Conservation (phyloP, 1,284 basidiomycete genomes). For the Mycosarcoma mackinlayi region DNA sequence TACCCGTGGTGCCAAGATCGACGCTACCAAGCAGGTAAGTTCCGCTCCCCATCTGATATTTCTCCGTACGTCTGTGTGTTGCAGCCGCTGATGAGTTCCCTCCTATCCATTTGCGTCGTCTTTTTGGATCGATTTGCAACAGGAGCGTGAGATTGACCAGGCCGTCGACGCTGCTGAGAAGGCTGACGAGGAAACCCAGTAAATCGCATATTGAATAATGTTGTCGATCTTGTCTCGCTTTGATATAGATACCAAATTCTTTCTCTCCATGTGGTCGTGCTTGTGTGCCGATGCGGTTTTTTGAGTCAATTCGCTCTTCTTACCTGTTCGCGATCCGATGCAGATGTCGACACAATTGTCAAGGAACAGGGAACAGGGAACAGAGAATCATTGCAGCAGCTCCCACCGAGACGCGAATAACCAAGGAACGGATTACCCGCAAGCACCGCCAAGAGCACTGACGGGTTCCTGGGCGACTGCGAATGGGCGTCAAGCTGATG, state of each 20-base stretch:
- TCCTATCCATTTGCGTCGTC: neutral
- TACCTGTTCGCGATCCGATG: too few species aligned
- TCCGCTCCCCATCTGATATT: too few species aligned
- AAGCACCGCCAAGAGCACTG: too few species aligned
- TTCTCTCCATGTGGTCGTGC: neutral
- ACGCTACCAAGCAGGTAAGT: conserved; percentile 51
- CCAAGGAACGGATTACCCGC: too few species aligned
- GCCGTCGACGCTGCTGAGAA: conserved; percentile 43
- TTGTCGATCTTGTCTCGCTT: neutral
- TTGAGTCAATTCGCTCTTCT: neutral
- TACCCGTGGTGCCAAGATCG: conserved; percentile 51
- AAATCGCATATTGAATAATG: neutral
- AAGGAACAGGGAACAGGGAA: too few species aligned
- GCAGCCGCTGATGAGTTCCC: neutral
- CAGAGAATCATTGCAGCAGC: too few species aligned
- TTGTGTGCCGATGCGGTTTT: neutral
- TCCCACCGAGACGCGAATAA: too few species aligned
- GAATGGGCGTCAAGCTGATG: too few species aligned
- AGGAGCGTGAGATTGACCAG: conserved; percentile 52
- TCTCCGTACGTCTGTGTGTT: neutral
- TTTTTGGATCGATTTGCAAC: neutral
- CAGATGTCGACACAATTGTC: too few species aligned
- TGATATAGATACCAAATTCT: conserved; percentile 17
- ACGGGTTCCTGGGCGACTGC: too few species aligned
- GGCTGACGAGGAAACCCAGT: conserved; percentile 20